Evolutionary conservation across 139 green algal genomes (phyloP).

Genomic region (Coccomyxa sp.): DNA sequence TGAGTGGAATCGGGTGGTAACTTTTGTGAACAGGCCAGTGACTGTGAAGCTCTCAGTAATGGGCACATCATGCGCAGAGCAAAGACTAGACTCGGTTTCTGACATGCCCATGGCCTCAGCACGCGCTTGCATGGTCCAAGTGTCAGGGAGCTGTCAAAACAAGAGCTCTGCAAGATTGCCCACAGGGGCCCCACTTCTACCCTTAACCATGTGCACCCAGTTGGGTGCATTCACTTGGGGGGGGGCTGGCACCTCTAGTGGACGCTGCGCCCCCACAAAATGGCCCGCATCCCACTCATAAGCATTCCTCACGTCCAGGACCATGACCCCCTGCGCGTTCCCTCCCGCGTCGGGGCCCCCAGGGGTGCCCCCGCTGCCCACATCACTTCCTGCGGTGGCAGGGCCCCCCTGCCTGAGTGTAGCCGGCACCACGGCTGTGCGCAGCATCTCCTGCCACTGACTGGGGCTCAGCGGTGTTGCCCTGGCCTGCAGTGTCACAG

Average conservation of each 20-base stretch:
- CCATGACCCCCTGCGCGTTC: slow-evolving; percentile 27
- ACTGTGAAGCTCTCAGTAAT: no score
- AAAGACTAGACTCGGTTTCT: neutral
- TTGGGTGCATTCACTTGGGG: neutral
- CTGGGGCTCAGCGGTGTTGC: slow-evolving; percentile 55
- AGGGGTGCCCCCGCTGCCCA: no score
- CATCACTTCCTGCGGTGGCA: neutral
- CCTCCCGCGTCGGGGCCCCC: neutral
- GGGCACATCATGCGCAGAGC: no score
- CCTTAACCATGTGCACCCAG: neutral
- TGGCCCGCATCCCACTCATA: slow-evolving; percentile 99
- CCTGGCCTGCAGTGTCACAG: slow-evolving; percentile 15
- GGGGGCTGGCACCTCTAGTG: slow-evolving; percentile 49
- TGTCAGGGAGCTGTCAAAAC: neutral
- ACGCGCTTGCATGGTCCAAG: neutral
- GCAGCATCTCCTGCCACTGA: slow-evolving; percentile 65
- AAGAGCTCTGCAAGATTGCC: neutral
- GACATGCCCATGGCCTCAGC: neutral
- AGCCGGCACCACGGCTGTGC: neutral
- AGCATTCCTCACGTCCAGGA: slow-evolving; percentile 94
- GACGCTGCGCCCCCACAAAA: slow-evolving; percentile 80
- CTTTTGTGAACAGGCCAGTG: no score
- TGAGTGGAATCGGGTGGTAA: no score
- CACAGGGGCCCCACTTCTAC: neutral
- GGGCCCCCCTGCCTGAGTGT: neutral